Conservation (phyloP, 2,329 filamentous ascomycete genomes). For the Microascus cirrosus region DNA sequence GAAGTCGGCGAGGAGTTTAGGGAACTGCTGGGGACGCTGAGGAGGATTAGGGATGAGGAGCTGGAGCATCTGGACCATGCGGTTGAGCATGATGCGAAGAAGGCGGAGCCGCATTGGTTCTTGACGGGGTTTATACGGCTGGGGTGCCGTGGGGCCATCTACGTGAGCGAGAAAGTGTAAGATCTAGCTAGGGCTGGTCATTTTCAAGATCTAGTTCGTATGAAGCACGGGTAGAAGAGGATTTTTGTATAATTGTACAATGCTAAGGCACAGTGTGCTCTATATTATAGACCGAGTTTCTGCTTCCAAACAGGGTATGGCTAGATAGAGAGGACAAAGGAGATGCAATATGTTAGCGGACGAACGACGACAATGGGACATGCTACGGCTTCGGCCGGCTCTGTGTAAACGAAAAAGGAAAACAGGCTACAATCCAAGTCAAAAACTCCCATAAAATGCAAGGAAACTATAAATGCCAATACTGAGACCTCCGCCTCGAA, state of each 20-base stretch:
- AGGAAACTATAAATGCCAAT: not conserved
- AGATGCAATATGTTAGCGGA: constrained; percentile 3
- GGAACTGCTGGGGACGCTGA: constrained; percentile 60
- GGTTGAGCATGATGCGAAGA: constrained; percentile 82
- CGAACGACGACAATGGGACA: not conserved
- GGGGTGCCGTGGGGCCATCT: constrained; percentile 89
- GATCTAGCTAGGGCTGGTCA: not conserved
- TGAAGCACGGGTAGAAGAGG: not conserved
- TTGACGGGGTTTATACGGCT: constrained; percentile 77
- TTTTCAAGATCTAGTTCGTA: not conserved
- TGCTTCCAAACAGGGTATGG: not conserved
- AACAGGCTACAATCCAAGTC: not conserved
- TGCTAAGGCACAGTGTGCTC: not conserved
- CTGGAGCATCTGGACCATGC: constrained; percentile 94
- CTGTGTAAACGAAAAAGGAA: not conserved
- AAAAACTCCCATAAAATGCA: not conserved
- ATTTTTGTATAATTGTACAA: not conserved
- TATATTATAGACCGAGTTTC: not conserved
- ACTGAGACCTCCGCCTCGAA: not conserved
- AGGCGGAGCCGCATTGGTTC: constrained; percentile 81
- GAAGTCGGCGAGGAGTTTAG: constrained; percentile 69
- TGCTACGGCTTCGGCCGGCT: not conserved
- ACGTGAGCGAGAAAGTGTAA: constrained; percentile 69
- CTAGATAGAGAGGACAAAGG: constrained; percentile 4
- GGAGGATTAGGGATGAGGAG: constrained; percentile 87